phyloP scores from a whole-genome alignment of 2,329 filamentous ascomycete genomes.

The Talaromyces sp. region DNA sequence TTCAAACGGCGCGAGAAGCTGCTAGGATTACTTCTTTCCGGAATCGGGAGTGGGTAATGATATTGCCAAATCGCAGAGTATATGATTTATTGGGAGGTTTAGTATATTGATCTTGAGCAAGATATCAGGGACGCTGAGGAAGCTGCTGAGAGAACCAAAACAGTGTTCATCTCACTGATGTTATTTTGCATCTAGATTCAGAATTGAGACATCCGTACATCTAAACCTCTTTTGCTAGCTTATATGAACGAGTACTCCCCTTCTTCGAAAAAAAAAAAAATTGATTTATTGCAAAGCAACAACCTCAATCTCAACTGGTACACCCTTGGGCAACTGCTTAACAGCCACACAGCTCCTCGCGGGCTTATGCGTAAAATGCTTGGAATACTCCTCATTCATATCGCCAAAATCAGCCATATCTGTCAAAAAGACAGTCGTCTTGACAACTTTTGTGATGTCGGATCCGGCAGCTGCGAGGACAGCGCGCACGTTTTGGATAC shows the following conservation, averaged over 20 bases:
- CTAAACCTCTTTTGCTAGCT: background rate
- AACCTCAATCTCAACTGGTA: constrained; percentile 61
- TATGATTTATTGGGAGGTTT: background rate
- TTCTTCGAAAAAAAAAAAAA: no score
- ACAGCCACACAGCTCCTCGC: constrained; percentile 60
- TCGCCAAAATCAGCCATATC: constrained; percentile 85
- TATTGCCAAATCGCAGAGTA: no score
- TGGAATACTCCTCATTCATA: constrained; percentile 69
- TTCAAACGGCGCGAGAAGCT: background rate
- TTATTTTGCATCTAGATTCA: background rate
- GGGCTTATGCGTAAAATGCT: constrained; percentile 63
- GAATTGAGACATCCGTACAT: background rate
- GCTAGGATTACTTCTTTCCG: background rate
- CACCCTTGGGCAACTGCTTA: constrained; percentile 58
- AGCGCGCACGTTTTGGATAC: constrained; percentile 74
- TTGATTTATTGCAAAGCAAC: constrained; percentile 48
- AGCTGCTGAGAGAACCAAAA: background rate
- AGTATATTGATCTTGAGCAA: background rate
- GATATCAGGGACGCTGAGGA: background rate
- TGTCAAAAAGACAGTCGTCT: constrained; percentile 83
- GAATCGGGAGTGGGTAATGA: background rate
- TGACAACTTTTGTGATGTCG: constrained; percentile 73
- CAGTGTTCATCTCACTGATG: background rate
- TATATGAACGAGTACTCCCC: no score
- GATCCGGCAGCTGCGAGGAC: constrained; percentile 80